A percentile compares a stretch with the other conserved stretches of the same genome.
Conservation (phyloP, 495 filamentous ascomycete genomes). For the Pseudomonodictys pantanalensis region DNA sequence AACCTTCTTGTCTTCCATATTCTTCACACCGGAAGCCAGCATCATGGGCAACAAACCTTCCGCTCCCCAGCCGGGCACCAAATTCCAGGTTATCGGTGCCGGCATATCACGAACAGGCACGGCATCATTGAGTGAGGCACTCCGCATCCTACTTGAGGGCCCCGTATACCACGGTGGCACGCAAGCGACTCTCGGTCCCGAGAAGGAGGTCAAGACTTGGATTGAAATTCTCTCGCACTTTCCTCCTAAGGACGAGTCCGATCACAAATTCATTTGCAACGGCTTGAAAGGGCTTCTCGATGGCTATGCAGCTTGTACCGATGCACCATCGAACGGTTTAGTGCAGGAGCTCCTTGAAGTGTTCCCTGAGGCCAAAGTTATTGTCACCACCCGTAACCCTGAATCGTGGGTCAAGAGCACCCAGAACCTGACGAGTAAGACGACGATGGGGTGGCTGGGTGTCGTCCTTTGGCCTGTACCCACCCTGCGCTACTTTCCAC, state of each 20-base stretch:
- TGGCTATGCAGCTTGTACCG: conserved; percentile 16
- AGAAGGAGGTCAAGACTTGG: conserved; percentile 8
- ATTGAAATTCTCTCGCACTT: conserved; percentile 5
- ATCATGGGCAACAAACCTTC: conserved; percentile 26
- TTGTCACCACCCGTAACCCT: conserved; percentile 19
- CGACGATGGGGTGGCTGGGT: conserved; percentile 9
- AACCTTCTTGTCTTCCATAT: too few species aligned
- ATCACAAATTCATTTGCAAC: not conserved
- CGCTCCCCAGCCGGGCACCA: conserved; percentile 10
- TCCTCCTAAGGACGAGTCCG: not conserved
- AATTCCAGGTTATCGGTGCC: conserved; percentile 24
- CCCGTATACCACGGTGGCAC: conserved; percentile 26
- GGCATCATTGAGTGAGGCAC: conserved; percentile 25
- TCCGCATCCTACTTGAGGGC: conserved; percentile 18
- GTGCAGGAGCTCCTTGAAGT: conserved; percentile 7
- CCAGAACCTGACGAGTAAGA: not conserved
- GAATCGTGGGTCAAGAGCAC: conserved; percentile 25
- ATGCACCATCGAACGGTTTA: conserved; percentile 3
- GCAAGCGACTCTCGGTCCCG: not conserved
- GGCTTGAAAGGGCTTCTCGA: not conserved
- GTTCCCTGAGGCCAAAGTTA: conserved; percentile 16
- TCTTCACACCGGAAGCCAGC: too few species aligned
- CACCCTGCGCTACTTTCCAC: conserved; percentile 13
- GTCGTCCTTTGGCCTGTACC: conserved; percentile 17
- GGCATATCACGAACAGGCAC: conserved; percentile 23